Percentiles rank a stretch among this genome's conserved stretches.
These are phyloP conservation scores for Petrea volubilis DNA, from an alignment of 257 asterid species.

Conservation along the genomic window DNA sequence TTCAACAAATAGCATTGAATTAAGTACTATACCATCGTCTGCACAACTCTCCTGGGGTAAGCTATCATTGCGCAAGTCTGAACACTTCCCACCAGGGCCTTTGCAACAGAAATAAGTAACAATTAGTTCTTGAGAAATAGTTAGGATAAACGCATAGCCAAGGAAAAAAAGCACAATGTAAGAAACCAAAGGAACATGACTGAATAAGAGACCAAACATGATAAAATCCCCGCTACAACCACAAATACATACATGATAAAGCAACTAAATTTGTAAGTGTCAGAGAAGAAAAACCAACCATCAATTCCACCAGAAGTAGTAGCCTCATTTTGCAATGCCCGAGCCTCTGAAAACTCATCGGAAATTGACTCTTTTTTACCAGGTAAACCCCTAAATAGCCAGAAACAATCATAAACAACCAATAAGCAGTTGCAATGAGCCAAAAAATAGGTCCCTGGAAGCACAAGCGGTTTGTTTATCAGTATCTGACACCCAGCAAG, in stretches of 20 bases:
- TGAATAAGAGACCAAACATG: neutral
- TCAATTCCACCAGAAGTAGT: constrained; percentile 20
- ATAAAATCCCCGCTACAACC: neutral
- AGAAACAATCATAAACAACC: constrained; percentile 9
- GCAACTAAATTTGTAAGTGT: neutral
- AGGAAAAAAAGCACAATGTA: constrained; percentile 1
- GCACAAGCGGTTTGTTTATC: neutral
- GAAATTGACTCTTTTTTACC: constrained; percentile 26
- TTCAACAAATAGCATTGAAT: neutral
- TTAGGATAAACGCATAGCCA: neutral
- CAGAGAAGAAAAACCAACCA: constrained; percentile 32
- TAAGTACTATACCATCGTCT: constrained; percentile 51
- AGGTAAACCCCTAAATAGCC: constrained; percentile 40
- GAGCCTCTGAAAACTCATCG: constrained; percentile 20
- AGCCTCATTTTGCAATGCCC: constrained; percentile 29
- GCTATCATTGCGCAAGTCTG: constrained; percentile 32
- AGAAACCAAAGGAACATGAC: constrained; percentile 4
- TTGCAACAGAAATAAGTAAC: constrained; percentile 25
- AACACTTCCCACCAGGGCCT: constrained; percentile 34
- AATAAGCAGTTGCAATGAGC: constrained; percentile 6
- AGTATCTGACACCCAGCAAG: neutral
- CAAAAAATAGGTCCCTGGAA: neutral
- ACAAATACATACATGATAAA: neutral
- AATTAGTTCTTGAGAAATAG: constrained; percentile 14
- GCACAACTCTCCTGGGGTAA: constrained; percentile 32